phyloP scores from a whole-genome alignment of 495 filamentous ascomycete species.

The Aspergillus wentii region DNA sequence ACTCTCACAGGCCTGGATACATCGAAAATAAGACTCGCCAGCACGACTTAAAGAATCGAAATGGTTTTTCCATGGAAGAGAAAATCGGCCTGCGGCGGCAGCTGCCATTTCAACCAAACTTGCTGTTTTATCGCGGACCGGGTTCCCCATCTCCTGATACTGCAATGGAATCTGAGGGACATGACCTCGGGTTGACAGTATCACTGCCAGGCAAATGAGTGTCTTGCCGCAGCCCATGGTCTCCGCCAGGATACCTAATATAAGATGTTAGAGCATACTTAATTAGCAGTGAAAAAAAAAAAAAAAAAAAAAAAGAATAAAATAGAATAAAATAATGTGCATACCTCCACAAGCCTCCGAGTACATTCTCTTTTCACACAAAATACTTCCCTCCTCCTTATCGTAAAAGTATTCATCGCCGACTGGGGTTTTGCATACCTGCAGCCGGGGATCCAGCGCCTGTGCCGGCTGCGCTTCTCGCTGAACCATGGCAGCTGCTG shows the following conservation, averaged over 20 bases:
- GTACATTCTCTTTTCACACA: constrained; percentile 63
- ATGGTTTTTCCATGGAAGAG: constrained; percentile 62
- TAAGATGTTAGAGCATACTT: too few relatives aligned
- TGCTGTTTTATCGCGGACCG: constrained; percentile 39
- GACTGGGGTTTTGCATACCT: constrained; percentile 48
- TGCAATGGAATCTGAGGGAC: constrained; percentile 60
- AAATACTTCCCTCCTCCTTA: constrained; percentile 52
- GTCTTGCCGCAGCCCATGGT: constrained; percentile 85
- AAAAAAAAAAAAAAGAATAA: not conserved
- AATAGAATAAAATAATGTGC: constrained; percentile 5
- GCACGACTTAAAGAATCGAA: constrained; percentile 39
- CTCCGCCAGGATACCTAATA: constrained; percentile 42
- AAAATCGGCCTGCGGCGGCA: constrained; percentile 56
- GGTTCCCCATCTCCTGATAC: constrained; percentile 43
- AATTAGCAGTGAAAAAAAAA: not conserved
- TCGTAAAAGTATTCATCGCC: constrained; percentile 70
- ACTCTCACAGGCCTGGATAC: constrained; percentile 50
- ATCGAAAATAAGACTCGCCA: constrained; percentile 38
- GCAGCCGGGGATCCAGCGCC: constrained; percentile 70
- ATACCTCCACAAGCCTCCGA: constrained; percentile 69
- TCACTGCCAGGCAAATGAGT: constrained; percentile 75
- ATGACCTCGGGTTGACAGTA: constrained; percentile 73
- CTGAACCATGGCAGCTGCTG: constrained; percentile 82
- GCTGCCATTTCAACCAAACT: constrained; percentile 69
- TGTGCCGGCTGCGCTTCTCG: constrained; percentile 63